A percentile compares a stretch with the other conserved stretches of the same genome.
Evolutionary conservation across 495 filamentous ascomycete genomes (phyloP).

Genomic region (Penicillium ucsense): DNA sequence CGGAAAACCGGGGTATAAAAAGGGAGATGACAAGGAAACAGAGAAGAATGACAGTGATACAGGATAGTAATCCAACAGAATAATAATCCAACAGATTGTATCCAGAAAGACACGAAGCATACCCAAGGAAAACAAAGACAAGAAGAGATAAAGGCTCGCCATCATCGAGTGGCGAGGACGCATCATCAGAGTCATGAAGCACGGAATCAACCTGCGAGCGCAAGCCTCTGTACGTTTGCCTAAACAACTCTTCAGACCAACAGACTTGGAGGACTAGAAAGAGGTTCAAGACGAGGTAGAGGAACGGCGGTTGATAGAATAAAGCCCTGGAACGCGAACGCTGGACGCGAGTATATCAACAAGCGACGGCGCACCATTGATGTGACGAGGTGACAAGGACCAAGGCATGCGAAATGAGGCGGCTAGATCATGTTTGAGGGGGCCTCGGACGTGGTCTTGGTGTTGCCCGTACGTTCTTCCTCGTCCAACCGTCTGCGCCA

Average conservation of each 20-base stretch:
- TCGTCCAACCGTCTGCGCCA: constrained; percentile 67
- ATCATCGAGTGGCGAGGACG: too few relatives aligned
- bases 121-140: constrained; percentile 10
- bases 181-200: too few relatives aligned
- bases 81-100: constrained; percentile 7
- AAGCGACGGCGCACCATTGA: constrained; percentile 12
- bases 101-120: background rate
- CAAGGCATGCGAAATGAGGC: background rate
- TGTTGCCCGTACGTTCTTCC: constrained; percentile 37
- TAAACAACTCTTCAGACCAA: too few relatives aligned
- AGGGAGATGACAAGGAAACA: constrained; percentile 9
- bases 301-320: constrained; percentile 8
- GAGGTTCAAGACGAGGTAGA: constrained; percentile 4
- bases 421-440: constrained; percentile 30
- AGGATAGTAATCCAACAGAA: constrained; percentile 1
- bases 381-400: background rate
- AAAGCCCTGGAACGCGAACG: constrained; percentile 15
- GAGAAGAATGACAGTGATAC: background rate
- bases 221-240: too few relatives aligned
- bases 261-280: constrained; percentile 5
- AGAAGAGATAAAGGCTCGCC: too few relatives aligned
- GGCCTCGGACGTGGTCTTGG: constrained; percentile 7
- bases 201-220: too few relatives aligned
- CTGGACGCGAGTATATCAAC: constrained; percentile 18
- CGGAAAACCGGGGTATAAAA: constrained; percentile 28